Conservation (phyloP, 2,329 filamentous ascomycete species). For the Plenodomus tracheiphilus region DNA sequence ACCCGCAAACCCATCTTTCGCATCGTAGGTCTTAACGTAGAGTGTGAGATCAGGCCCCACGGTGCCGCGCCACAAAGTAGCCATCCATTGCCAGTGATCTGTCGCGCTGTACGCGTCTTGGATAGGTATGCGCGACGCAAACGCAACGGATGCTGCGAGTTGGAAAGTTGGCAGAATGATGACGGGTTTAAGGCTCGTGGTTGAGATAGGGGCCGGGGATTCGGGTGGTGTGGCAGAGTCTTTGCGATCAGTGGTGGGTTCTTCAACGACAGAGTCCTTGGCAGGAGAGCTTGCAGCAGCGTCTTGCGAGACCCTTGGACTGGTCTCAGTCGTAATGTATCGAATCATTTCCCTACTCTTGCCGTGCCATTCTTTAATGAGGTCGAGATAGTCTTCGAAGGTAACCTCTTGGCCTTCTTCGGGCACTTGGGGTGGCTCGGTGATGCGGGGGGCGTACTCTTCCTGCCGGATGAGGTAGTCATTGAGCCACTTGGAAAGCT, state of each 20-base stretch:
- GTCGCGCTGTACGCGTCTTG: conserved; percentile 74
- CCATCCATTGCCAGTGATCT: conserved; percentile 99
- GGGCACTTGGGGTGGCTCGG: conserved; percentile 52
- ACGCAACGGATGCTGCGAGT: conserved; percentile 75
- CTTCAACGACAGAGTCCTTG: conserved; percentile 11
- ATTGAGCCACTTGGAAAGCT: conserved; percentile 67
- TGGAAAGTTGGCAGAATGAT: conserved; percentile 80
- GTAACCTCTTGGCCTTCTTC: conserved; percentile 44
- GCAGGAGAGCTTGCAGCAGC: conserved; percentile 5
- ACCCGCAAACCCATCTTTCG: conserved; percentile 28
- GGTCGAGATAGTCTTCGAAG: conserved; percentile 63
- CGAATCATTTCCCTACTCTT: conserved; percentile 71
- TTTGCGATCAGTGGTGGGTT: conserved; percentile 12
- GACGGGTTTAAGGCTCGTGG: conserved; percentile 59
- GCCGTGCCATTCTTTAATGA: conserved; percentile 74
- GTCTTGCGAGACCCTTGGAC: neutral
- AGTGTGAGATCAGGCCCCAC: conserved; percentile 80
- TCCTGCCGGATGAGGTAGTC: conserved; percentile 56
- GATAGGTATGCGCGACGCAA: conserved; percentile 74
- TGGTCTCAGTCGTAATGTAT: conserved; percentile 51
- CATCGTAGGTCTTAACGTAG: conserved; percentile 56
- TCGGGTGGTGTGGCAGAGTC: conserved; percentile 20
- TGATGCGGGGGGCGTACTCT: conserved; percentile 55
- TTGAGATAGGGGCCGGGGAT: conserved; percentile 7
- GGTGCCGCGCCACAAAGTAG: conserved; percentile 86